Evolutionary conservation across 768 basidiomycete species (phyloP).

Genomic region (Macrolepiota dolichaula): DNA sequence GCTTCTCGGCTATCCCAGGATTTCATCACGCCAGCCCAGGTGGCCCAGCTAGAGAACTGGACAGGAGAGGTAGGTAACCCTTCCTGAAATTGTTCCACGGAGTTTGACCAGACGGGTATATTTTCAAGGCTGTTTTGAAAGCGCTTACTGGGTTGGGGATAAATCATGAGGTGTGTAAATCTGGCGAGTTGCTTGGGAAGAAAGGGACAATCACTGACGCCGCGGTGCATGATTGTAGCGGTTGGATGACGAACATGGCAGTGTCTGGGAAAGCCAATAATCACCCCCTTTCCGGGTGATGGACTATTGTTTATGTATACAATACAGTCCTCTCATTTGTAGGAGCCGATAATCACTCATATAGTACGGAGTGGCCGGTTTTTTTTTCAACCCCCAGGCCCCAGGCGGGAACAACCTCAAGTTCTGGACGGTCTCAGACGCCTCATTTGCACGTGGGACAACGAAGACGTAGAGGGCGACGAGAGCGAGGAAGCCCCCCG

Average conservation of each 20-base stretch:
- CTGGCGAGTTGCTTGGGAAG: constrained; percentile 9
- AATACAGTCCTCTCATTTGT: neutral
- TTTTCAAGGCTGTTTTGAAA: constrained; percentile 47
- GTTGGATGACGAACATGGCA: constrained; percentile 50
- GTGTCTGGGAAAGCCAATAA: constrained; percentile 49
- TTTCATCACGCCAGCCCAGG: constrained; percentile 72
- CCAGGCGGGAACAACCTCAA: neutral
- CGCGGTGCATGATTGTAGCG: constrained; percentile 31
- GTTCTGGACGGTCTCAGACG: neutral
- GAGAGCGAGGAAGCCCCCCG: neutral
- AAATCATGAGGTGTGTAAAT: constrained; percentile 43
- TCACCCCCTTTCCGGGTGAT: constrained; percentile 9
- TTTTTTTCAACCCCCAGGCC: neutral
- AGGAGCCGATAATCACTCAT: neutral
- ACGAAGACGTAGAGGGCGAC: neutral
- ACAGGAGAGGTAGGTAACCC: constrained; percentile 38
- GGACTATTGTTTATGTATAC: neutral
- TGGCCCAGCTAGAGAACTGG: constrained; percentile 59
- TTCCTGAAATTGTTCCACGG: constrained; percentile 7
- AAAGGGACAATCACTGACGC: constrained; percentile 16
- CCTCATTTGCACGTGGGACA: neutral
- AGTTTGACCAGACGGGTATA: constrained; percentile 1
- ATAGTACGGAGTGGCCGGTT: too few relatives aligned
- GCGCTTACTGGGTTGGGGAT: constrained; percentile 49
- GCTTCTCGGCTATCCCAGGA: constrained; percentile 69